These are phyloP conservation scores for Verticillium longisporum DNA, from an alignment of 2,329 filamentous ascomycete genomes.

Conservation along the genomic window DNA sequence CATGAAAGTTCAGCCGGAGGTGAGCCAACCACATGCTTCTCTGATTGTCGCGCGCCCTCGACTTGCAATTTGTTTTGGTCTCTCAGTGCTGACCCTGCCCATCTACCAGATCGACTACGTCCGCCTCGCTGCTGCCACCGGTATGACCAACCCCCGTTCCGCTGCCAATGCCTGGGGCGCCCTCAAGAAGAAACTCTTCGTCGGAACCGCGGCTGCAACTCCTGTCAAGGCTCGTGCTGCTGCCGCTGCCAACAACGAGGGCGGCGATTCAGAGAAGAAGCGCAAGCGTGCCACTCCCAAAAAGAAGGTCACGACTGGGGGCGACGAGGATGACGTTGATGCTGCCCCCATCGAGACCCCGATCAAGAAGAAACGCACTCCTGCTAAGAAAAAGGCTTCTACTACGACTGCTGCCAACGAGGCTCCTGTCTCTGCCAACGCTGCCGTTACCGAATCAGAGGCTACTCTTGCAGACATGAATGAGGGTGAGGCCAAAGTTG, in stretches of 20 bases:
- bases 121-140: conserved; percentile 13
- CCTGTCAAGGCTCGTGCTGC: conserved; percentile 14
- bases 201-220: conserved; percentile 4
- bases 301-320: neutral
- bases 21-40: conserved; percentile 1
- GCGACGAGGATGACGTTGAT: neutral
- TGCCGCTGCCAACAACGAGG: neutral
- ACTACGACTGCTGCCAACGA: conserved; percentile 1
- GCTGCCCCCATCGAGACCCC: conserved; percentile 3
- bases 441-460: neutral
- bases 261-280: conserved; percentile 2
- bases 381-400: neutral
- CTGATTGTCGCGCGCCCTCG: neutral
- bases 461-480: conserved; percentile 1
- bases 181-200: conserved; percentile 19
- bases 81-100: neutral
- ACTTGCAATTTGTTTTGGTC: neutral
- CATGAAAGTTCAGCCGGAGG: conserved; percentile 18
- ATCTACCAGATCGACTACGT: conserved; percentile 15
- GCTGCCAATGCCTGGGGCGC: conserved; percentile 16
- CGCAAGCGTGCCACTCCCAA: conserved; percentile 8
- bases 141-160: conserved; percentile 16
- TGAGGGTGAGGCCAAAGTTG: conserved; percentile 1
- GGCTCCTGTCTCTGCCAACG: conserved; percentile 1
- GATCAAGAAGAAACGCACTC: conserved; percentile 8